phyloP scores from a whole-genome alignment of 139 green algal species.

The Dunaliella primolecta region DNA sequence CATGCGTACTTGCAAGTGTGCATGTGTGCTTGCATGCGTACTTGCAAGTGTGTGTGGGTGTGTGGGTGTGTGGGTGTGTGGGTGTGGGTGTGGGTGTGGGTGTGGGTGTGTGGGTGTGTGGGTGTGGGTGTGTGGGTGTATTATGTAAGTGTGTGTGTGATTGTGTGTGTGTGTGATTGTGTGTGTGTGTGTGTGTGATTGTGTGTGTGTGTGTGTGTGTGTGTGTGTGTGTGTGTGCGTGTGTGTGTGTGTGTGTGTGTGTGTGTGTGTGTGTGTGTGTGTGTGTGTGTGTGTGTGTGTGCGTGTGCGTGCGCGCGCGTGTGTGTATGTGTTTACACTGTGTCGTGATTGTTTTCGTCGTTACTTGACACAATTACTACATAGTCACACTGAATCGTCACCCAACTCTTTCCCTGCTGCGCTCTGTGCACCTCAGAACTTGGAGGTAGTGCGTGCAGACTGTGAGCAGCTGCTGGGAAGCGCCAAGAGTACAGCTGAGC shows the following conservation, averaged over 20 bases:
- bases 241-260: too few relatives aligned
- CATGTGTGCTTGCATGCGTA: background rate
- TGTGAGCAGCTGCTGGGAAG: slow-evolving; percentile 66
- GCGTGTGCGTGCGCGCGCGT: too few relatives aligned
- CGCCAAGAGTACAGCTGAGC: slow-evolving; percentile 63
- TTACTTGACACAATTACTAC: too few relatives aligned
- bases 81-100: background rate
- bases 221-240: too few relatives aligned
- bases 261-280: too few relatives aligned
- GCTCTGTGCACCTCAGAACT: slow-evolving; percentile 42
- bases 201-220: too few relatives aligned
- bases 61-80: background rate
- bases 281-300: too few relatives aligned
- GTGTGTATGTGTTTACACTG: too few relatives aligned
- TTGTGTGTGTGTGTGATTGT: background rate
- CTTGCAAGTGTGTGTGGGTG: background rate
- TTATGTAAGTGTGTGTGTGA: background rate
- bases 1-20: background rate
- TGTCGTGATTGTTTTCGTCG: too few relatives aligned
- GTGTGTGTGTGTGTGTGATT: too few relatives aligned
- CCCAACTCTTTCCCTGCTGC: too few relatives aligned
- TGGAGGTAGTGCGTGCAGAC: slow-evolving; percentile 76
- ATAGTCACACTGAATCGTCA: too few relatives aligned
- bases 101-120: background rate
- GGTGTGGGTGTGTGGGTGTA: background rate